These are phyloP conservation scores for Trametes cinnabarina DNA, from an alignment of 768 basidiomycete genomes.

Conservation along the genomic window DNA sequence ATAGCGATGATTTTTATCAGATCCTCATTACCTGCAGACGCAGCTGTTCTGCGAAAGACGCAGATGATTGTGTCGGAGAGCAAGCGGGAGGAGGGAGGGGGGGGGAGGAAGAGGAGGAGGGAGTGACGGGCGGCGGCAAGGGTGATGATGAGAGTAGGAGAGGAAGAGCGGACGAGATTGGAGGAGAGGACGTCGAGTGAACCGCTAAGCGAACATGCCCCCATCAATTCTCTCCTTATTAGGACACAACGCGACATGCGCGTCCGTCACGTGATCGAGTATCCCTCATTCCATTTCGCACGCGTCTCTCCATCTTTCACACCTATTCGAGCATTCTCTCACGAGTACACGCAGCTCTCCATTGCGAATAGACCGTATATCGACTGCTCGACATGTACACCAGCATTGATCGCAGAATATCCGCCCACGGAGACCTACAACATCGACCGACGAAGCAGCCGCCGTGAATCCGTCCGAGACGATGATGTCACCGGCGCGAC, in stretches of 20 bases:
- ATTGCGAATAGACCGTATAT: background rate
- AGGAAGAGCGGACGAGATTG: conserved; percentile 15
- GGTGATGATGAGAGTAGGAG: conserved; percentile 1
- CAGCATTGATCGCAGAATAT: background rate
- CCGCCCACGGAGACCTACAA: background rate
- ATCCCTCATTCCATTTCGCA: conserved; percentile 10
- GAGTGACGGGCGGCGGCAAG: background rate
- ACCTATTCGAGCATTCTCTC: background rate
- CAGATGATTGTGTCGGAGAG: background rate
- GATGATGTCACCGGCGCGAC: conserved; percentile 6
- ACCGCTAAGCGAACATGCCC: conserved; percentile 16
- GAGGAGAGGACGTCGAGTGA: conserved; percentile 6
- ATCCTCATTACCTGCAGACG: background rate
- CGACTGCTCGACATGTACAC: background rate
- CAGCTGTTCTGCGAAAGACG: background rate
- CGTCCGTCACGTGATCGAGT: conserved; percentile 42
- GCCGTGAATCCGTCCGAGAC: background rate
- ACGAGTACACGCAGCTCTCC: conserved; percentile 4
- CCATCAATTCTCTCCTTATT: conserved; percentile 28
- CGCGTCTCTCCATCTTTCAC: conserved; percentile 4
- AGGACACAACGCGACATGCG: conserved; percentile 44
- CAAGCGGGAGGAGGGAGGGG: conserved; percentile 3
- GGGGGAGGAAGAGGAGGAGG: conserved; percentile 5
- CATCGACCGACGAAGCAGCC: background rate
- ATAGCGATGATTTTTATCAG: conserved; percentile 2